Evolutionary conservation across 1,284 basidiomycete genomes (phyloP).

Genomic region (Tilletia indica): DNA sequence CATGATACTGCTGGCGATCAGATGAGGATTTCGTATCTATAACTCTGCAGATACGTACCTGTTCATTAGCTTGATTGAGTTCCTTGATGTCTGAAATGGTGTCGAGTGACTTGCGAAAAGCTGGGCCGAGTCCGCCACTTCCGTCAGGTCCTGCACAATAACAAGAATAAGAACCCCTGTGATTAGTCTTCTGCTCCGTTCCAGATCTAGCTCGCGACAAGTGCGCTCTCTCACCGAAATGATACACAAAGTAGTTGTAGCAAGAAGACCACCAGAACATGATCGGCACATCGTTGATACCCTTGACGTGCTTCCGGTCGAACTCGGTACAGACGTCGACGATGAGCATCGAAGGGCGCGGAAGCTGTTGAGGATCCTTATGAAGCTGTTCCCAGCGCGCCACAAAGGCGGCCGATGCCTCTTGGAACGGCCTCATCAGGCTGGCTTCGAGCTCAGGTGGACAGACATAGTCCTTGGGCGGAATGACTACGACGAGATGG

Average conservation of each 20-base stretch:
- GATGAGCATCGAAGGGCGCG: background rate
- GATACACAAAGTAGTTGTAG: background rate
- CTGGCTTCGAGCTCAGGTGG: background rate
- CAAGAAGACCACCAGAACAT: background rate
- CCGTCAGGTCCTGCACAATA: background rate
- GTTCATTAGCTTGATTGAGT: too few species aligned
- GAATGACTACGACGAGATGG: background rate
- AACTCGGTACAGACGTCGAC: slow-evolving; percentile 2
- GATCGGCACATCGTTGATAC: background rate
- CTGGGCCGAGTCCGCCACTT: background rate
- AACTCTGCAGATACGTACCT: too few species aligned
- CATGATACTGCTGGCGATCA: too few species aligned
- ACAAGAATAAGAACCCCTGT: background rate
- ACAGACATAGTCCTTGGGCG: background rate
- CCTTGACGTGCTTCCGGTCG: background rate
- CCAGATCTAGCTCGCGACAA: too few species aligned
- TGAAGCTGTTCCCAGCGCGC: background rate
- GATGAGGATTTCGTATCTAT: too few species aligned
- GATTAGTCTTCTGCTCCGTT: background rate
- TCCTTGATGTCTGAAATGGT: background rate
- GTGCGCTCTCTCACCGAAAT: background rate
- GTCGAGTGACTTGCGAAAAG: background rate
- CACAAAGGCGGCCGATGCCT: background rate
- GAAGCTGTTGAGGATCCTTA: background rate
- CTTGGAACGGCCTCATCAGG: background rate